Evolutionary conservation across 768 basidiomycete species (phyloP).

Genomic region (Phaeotremella fagi): DNA sequence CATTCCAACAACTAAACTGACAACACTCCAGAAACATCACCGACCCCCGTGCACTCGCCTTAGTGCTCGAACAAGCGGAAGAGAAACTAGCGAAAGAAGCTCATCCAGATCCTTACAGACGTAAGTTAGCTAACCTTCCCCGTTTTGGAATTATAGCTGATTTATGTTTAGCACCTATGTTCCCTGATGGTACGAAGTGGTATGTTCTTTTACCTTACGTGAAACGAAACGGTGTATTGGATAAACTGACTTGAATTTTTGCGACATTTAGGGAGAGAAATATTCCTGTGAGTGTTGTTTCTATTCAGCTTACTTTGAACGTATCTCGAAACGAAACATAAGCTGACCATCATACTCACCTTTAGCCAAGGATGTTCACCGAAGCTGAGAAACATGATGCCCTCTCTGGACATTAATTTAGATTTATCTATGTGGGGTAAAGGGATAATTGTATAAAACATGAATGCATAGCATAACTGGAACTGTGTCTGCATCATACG

Average conservation of each 20-base stretch:
- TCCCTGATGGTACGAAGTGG: conserved; percentile 96
- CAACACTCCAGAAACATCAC: conserved; percentile 61
- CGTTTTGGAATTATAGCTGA: conserved; percentile 1
- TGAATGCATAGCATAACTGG: not conserved
- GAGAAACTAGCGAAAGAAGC: conserved; percentile 60
- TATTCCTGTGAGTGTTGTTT: conserved; percentile 42
- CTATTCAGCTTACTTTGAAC: not conserved
- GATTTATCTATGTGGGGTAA: not conserved
- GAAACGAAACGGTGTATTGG: not conserved
- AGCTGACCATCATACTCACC: not conserved
- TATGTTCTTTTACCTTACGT: conserved; percentile 55
- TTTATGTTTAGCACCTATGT: conserved; percentile 59
- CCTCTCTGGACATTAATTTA: conserved; percentile 5
- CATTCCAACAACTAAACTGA: too few relatives aligned
- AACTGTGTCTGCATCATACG: too few relatives aligned
- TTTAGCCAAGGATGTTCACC: conserved; percentile 46
- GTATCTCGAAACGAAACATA: not conserved
- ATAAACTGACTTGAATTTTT: conserved; percentile 5
- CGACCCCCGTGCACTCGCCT: conserved; percentile 74
- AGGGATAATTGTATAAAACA: not conserved
- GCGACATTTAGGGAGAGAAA: conserved; percentile 48
- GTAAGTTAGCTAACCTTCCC: conserved; percentile 58
- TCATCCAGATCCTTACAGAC: conserved; percentile 90
- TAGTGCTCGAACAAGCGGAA: conserved; percentile 75
- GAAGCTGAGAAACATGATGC: conserved; percentile 39